Conservation (phyloP, 2,329 filamentous ascomycete species). For the Aspergillus fijiensis region DNA sequence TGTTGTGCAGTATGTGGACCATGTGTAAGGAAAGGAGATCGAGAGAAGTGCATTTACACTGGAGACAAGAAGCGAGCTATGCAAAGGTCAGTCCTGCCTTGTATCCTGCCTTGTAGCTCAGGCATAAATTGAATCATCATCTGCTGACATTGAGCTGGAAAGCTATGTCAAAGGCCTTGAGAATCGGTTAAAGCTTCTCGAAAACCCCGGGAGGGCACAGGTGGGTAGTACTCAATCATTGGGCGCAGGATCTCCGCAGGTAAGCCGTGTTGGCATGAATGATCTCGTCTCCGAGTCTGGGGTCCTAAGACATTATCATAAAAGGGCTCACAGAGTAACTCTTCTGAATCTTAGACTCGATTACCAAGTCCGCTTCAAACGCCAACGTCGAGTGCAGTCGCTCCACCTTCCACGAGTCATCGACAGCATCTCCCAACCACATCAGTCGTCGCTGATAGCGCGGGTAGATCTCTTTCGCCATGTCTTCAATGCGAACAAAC, state of each 20-base stretch:
- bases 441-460: background rate
- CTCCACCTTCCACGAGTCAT: background rate
- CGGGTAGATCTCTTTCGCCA: background rate
- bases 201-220: constrained; percentile 14
- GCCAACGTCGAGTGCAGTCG: background rate
- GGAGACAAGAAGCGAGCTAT: constrained; percentile 30
- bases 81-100: constrained; percentile 18
- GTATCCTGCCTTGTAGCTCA: background rate
- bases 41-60: constrained; percentile 27
- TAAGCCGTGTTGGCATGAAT: constrained; percentile 5
- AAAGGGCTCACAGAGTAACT: background rate
- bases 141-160: background rate
- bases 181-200: constrained; percentile 27
- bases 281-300: too few relatives aligned
- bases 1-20: constrained; percentile 29
- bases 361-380: background rate
- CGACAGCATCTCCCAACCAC: background rate
- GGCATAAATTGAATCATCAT: background rate
- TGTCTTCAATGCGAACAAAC: background rate
- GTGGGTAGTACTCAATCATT: background rate
- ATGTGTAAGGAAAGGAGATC: constrained; percentile 25
- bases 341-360: background rate
- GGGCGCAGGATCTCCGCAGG: constrained; percentile 12
- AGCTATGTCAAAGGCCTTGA: constrained; percentile 33
- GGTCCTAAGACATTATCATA: too few relatives aligned